Percentiles rank a stretch among this genome's conserved stretches.
phyloP scores from a whole-genome alignment of 1,284 basidiomycete genomes.

The Neotropicomus parvogracilis region DNA sequence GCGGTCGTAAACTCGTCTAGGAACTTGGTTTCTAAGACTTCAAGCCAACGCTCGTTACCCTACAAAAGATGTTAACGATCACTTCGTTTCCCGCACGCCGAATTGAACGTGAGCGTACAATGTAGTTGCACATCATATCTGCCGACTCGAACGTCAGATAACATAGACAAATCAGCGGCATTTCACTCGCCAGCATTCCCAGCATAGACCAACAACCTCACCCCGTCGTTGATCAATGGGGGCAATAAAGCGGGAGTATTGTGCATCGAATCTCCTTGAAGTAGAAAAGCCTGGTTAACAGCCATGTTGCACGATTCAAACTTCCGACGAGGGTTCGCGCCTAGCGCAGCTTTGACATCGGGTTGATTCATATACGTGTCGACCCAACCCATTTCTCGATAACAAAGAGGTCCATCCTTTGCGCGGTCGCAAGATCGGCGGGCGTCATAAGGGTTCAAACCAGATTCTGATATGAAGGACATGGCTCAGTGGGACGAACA shows the following conservation, averaged over 20 bases:
- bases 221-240: conserved; percentile 62
- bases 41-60: conserved; percentile 74
- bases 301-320: conserved; percentile 51
- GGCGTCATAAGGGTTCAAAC: conserved; percentile 80
- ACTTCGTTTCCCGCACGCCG: conserved; percentile 19
- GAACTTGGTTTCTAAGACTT: conserved; percentile 59
- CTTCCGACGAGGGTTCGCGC: conserved; percentile 46
- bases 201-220: conserved; percentile 70
- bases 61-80: conserved; percentile 25
- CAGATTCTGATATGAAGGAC: conserved; percentile 45
- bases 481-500: background rate
- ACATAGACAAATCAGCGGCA: background rate
- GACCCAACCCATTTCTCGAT: conserved; percentile 64
- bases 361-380: conserved; percentile 61
- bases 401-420: conserved; percentile 58
- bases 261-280: conserved; percentile 67
- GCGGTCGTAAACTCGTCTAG: conserved; percentile 56
- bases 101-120: conserved; percentile 43
- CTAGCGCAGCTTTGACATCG: conserved; percentile 60
- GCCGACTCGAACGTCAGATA: conserved; percentile 2
- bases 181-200: conserved; percentile 52
- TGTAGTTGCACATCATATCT: conserved; percentile 83
- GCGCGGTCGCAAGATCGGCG: conserved; percentile 70
- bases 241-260: conserved; percentile 65
- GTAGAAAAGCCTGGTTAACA: conserved; percentile 55